phyloP scores from a whole-genome alignment of 331 rosid genomes.

The Quercus lobata region DNA sequence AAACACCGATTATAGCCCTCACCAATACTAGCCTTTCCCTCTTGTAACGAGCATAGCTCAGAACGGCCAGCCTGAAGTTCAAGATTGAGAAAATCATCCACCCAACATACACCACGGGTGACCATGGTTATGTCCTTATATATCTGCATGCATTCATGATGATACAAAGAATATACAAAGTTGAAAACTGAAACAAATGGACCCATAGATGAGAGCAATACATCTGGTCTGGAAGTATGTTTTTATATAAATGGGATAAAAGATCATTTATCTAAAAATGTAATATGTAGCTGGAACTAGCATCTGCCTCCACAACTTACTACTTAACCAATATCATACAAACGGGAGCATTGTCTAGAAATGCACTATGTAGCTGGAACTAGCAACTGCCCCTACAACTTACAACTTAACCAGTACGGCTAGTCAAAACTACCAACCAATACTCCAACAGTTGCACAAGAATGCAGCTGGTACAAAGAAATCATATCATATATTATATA shows the following conservation, averaged over 20 bases:
- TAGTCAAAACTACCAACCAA: neutral
- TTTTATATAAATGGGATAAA: neutral
- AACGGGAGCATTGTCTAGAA: neutral
- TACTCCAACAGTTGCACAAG: neutral
- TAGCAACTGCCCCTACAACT: neutral
- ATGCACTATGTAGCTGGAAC: neutral
- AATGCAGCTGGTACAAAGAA: neutral
- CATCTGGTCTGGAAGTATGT: neutral
- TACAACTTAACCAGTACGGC: neutral
- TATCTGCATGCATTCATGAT: neutral
- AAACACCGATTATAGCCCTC: neutral
- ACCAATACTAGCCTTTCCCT: neutral
- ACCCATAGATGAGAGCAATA: neutral
- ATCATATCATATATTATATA: too few species aligned
- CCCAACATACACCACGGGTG: too few species aligned
- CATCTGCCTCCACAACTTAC: neutral
- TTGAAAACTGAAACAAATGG: neutral
- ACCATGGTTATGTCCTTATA: neutral
- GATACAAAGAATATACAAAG: neutral
- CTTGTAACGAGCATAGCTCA: neutral
- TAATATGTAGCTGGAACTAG: neutral
- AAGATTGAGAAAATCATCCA: neutral
- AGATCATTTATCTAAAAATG: neutral
- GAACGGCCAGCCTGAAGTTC: neutral
- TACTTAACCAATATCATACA: neutral